These are phyloP conservation scores for Telopea speciosissima DNA, from an alignment of 177 flowering plant genomes.

Conservation along the genomic window DNA sequence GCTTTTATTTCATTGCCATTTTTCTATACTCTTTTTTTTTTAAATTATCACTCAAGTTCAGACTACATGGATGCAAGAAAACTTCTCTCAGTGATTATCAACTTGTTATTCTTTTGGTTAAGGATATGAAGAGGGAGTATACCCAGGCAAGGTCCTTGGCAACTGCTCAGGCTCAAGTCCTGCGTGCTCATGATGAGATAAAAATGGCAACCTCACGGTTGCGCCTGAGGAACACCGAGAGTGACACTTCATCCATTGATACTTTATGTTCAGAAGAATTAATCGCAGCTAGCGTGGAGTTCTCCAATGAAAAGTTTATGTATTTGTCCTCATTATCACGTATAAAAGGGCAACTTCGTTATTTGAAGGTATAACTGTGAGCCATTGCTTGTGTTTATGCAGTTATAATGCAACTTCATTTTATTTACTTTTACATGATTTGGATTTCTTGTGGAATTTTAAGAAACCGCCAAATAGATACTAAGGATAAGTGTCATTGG, in stretches of 20 bases:
- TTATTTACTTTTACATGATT: not conserved
- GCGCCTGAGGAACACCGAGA: slow-evolving; percentile 52
- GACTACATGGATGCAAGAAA: not conserved
- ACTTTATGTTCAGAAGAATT: slow-evolving; percentile 56
- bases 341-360: slow-evolving; percentile 82
- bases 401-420: not conserved
- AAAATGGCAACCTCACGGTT: slow-evolving; percentile 84
- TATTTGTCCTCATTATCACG: slow-evolving; percentile 45
- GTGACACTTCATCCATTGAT: slow-evolving; percentile 52
- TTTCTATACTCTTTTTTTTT: not conserved
- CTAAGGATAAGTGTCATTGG: not conserved
- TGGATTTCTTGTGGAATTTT: not conserved
- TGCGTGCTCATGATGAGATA: slow-evolving; percentile 87
- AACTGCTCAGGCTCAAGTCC: slow-evolving; percentile 70
- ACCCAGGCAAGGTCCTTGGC: slow-evolving; percentile 74
- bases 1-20: not conserved
- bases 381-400: not conserved
- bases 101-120: slow-evolving; percentile 12
- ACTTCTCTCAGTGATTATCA: not conserved
- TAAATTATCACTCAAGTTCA: not conserved
- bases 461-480: not conserved
- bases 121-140: slow-evolving; percentile 90
- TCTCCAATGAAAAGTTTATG: slow-evolving; percentile 61
- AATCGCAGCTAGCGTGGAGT: slow-evolving; percentile 46
- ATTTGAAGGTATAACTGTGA: slow-evolving; percentile 56